Base-by-base conservation (phyloP, 306 rosid species). In the Vigna nakashimae region DNA sequence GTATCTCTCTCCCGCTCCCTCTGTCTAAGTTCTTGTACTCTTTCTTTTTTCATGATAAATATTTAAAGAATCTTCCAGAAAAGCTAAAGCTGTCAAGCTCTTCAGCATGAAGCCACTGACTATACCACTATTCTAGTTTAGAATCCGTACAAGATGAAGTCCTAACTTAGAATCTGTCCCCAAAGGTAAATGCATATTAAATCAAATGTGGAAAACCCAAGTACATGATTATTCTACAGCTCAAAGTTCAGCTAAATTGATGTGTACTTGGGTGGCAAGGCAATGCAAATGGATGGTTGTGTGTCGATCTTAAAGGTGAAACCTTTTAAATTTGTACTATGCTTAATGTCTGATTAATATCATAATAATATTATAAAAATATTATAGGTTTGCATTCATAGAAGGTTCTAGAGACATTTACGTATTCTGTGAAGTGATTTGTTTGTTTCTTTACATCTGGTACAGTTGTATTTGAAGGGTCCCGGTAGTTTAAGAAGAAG, bases 401-500 rank as follows among this genome's bases (percentile, higher is more conserved):
- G 59, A 7, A 51, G 0, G 59, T 53, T n/a, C 1, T 6, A 8
- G 68, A 63, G 68, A 32, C 68, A 63, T 34, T 63, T 15, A 63
- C 24, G 34, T 34, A 63, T 34, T 63, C 26, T 63, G 68, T 34
- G 42, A 38, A 64, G 9, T 36, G 28, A 36, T 36, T 64, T 36
- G 69, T 63, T 34, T 24, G 38, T 63, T 63, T 63, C 26, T 34
- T 63, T 16, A 34, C 69, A 36, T 34, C 69, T n/a, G 36, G 26
- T 64, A n/a, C 69, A 63, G 46, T 34, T 34, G 69, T 22, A 64
- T 38, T 64, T 24, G 8, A 36, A 34, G 48, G 69, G 69, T 63
- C 26, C 69, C 45, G 26, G 24, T 43, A 62, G 22, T 9, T 18
- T 34, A 34, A n/a, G 69, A 64, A 36, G 46, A 32, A 15, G 67